These are phyloP conservation scores for Basidiobolus meristosporus DNA, from an alignment of 371 early-diverging fungal species.

Conservation along the genomic window DNA sequence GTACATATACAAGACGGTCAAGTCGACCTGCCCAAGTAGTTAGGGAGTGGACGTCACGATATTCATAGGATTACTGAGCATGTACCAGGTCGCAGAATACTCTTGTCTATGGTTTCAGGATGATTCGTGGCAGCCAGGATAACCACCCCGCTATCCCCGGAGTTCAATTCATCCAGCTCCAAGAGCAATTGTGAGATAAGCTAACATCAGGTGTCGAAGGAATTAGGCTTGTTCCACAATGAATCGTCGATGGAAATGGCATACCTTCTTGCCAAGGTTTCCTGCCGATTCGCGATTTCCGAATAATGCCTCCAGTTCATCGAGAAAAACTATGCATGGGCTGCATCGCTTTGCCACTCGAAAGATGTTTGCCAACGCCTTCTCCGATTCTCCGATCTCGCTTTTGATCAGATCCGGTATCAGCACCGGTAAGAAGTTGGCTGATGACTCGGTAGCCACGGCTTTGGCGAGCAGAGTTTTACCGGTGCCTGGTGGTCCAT, in stretches of 20 bases:
- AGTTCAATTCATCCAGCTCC: slow-evolving; percentile 47
- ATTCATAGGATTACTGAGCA: not conserved
- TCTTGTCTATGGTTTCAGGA: slow-evolving; percentile 53
- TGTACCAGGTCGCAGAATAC: slow-evolving; percentile 67
- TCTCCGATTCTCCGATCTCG: slow-evolving; percentile 84
- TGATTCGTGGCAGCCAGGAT: slow-evolving; percentile 83
- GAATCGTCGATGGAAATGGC: not conserved
- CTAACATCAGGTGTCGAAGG: slow-evolving; percentile 6
- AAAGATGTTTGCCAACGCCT: slow-evolving; percentile 76
- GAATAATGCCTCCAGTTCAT: slow-evolving; percentile 93
- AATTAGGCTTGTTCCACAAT: not conserved
- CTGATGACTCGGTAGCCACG: slow-evolving; percentile 78
- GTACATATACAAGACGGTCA: slow-evolving; percentile 65
- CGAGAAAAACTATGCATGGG: slow-evolving; percentile 95
- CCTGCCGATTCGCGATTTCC: slow-evolving; percentile 30
- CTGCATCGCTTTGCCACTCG: slow-evolving; percentile 70
- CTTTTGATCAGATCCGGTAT: slow-evolving; percentile 89
- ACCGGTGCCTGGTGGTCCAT: slow-evolving; percentile 88
- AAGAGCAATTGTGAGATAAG: slow-evolving; percentile 51
- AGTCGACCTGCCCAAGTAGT: slow-evolving; percentile 34
- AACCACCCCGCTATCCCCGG: slow-evolving; percentile 15
- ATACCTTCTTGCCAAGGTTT: slow-evolving; percentile 37
- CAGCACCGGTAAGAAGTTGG: slow-evolving; percentile 83
- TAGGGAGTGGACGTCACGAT: not conserved
- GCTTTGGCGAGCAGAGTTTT: slow-evolving; percentile 80